Base-by-base conservation (phyloP, 2,329 filamentous ascomycete species). In the Alternaria gansuensis region DNA sequence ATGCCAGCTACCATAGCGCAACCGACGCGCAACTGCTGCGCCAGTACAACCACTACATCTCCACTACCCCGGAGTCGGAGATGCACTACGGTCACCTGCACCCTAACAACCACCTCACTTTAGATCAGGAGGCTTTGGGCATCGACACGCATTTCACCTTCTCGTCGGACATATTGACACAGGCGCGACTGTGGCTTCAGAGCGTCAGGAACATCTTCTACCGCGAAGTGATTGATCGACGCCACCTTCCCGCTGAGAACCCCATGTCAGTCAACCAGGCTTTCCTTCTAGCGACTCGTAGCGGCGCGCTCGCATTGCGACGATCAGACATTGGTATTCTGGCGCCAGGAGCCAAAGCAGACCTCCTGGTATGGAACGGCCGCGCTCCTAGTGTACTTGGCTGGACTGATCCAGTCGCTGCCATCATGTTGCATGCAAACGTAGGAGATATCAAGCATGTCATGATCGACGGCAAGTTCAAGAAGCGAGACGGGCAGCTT, bases 51-150 rank as follows among this genome's bases (percentile, higher is more conserved):
- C 81, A 86, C 50, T 82, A 83, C 72, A 72, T 87, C 40, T 84
- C 83, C 51, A 84, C 84, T 57, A 87, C 85, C 0, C 84, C 84
- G 1, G 86, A 88, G 65, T 85, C 83, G 0, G 85, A 87, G 65
- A 82, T 85, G 78, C 83, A 86, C 68, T 87, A 82, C 70, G 85
- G 85, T n/a, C 83, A 85, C 64, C 77, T 74, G 0, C 82, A 87
- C 57, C 77, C 78, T 1, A 67, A 72, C 36, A 78, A 75, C 17
- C 77, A 82, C 52, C 68, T 77, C 8, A 75, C 82, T 28, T 79
- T 79, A 28, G 84, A 87, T 64, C 83, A 87, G 60, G 80, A 79
- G 1, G 72, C 83, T 1, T 77, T 87, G 0, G 84, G 85, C 3
- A 76, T 86, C 9, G 84, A 87, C 65, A 86, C 83, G 0, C 82